Conservation (phyloP, 2,329 filamentous ascomycete genomes). For the Geoglossum cookeanum region DNA sequence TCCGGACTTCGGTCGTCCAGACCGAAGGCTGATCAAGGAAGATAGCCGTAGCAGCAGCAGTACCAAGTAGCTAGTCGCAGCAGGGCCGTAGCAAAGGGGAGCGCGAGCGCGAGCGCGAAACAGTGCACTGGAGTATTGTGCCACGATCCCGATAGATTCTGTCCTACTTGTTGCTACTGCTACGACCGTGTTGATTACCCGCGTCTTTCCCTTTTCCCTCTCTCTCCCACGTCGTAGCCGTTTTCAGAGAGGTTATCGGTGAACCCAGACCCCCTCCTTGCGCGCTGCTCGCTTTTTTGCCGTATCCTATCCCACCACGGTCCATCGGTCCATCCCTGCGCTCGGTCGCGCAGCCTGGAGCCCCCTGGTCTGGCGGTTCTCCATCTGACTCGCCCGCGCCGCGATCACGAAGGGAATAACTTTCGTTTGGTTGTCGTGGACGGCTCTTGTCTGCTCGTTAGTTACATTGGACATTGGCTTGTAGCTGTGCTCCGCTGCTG, state of each 20-base stretch:
- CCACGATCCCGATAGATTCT: background rate
- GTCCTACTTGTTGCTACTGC: background rate
- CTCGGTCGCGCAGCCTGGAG: background rate
- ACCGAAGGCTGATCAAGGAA: background rate
- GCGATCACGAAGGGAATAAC: background rate
- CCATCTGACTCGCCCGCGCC: background rate
- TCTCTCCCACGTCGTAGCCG: background rate
- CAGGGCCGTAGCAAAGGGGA: no score
- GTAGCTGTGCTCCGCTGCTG: background rate
- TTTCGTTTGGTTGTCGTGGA: background rate
- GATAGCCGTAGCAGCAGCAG: no score
- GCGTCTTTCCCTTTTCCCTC: background rate
- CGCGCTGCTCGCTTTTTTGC: conserved; percentile 1
- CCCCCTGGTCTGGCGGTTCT: background rate
- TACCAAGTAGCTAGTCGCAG: no score
- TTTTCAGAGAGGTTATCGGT: background rate
- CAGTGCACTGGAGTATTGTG: background rate
- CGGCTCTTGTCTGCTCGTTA: background rate
- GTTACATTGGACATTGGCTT: background rate
- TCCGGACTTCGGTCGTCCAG: background rate
- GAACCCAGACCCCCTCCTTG: background rate
- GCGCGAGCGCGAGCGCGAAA: background rate
- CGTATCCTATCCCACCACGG: background rate
- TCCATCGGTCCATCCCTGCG: background rate
- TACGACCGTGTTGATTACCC: background rate